Conservation (phyloP, 1,284 basidiomycete species). For the Boletus mariae region DNA sequence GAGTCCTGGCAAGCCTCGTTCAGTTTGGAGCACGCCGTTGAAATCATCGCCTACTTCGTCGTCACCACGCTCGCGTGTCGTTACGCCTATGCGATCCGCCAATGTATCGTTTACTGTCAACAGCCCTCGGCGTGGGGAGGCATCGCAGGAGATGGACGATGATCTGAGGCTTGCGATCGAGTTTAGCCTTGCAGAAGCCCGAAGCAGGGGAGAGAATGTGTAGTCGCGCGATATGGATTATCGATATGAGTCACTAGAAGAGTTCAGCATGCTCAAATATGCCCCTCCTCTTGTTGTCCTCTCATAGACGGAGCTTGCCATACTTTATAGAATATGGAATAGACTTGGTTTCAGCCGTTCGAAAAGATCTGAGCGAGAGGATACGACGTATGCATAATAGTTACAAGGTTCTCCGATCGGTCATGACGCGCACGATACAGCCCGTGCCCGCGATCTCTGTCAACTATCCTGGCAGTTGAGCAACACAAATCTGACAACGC, state of each 20-base stretch:
- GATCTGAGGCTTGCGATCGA: slow-evolving; percentile 53
- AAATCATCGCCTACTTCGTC: slow-evolving; percentile 12
- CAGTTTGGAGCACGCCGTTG: slow-evolving; percentile 30
- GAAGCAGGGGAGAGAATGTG: slow-evolving; percentile 35
- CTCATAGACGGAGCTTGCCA: neutral
- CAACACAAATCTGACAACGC: neutral
- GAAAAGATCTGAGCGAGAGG: no score
- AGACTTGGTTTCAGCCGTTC: neutral
- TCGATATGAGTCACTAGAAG: slow-evolving; percentile 1
- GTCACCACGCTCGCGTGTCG: slow-evolving; percentile 14
- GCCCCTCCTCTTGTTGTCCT: neutral
- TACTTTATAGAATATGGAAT: neutral
- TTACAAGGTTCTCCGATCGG: slow-evolving; percentile 81
- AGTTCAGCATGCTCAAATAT: neutral
- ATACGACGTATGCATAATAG: neutral
- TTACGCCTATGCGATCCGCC: slow-evolving; percentile 6
- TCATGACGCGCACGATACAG: slow-evolving; percentile 97
- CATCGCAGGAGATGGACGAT: slow-evolving; percentile 40
- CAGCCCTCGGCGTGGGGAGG: slow-evolving; percentile 5
- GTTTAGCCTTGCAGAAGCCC: slow-evolving; percentile 55
- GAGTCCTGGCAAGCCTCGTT: slow-evolving; percentile 15
- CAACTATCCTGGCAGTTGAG: slow-evolving; percentile 52
- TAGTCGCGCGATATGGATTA: slow-evolving; percentile 9
- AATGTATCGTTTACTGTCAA: slow-evolving; percentile 18
- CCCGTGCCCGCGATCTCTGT: slow-evolving; percentile 95